Conservation (phyloP, 768 basidiomycete species). For the Leccinum broughii region DNA sequence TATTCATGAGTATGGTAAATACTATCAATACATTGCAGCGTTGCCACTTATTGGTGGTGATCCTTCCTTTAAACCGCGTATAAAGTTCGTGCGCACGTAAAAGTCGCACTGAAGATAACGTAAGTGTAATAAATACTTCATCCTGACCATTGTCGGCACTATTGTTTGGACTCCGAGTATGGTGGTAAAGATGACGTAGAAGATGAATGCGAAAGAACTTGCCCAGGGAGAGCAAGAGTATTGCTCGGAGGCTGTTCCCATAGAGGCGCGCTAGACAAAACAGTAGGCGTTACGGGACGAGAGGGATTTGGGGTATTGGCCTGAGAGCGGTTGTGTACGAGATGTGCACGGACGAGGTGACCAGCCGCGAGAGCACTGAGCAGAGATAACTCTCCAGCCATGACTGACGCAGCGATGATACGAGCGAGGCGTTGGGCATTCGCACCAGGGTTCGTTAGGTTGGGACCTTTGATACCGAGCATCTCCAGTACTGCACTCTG, state of each 20-base stretch:
- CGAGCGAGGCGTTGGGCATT: constrained; percentile 90
- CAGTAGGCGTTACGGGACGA: constrained; percentile 60
- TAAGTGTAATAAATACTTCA: constrained; percentile 23
- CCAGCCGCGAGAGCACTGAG: constrained; percentile 93
- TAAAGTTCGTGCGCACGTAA: not conserved
- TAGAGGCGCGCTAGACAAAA: constrained; percentile 16
- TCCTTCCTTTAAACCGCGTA: not conserved
- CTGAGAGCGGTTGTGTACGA: constrained; percentile 87
- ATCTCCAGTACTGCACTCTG: constrained; percentile 90
- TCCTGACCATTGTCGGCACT: constrained; percentile 2
- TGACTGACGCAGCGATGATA: constrained; percentile 88
- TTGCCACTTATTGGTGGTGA: not conserved
- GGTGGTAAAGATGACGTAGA: constrained; percentile 46
- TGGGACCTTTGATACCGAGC: constrained; percentile 90
- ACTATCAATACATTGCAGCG: not conserved
- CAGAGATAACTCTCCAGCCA: constrained; percentile 95
- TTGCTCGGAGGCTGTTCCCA: constrained; percentile 29
- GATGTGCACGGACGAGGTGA: constrained; percentile 90
- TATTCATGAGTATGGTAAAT: no score
- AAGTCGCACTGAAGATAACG: constrained; percentile 20
- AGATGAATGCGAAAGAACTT: constrained; percentile 34
- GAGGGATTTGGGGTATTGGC: constrained; percentile 74
- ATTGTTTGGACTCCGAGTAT: constrained; percentile 35
- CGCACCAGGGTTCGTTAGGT: constrained; percentile 80
- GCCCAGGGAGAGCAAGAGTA: constrained; percentile 2